Evolutionary conservation across 2,329 filamentous ascomycete species (phyloP).

Genomic region (Anisogramma anomala): DNA sequence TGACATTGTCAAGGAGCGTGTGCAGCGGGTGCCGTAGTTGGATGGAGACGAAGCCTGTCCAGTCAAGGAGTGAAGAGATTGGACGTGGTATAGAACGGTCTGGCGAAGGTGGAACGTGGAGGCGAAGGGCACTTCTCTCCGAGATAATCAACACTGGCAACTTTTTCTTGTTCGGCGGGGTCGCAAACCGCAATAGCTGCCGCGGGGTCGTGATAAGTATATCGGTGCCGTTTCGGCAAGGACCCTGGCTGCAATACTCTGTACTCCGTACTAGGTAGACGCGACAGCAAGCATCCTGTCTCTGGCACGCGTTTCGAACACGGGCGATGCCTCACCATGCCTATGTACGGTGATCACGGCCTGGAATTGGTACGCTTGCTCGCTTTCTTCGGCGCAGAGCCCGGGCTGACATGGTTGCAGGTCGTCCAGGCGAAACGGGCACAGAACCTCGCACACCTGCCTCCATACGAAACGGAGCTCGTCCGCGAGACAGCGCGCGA

Average conservation of each 20-base stretch:
- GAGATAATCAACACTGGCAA: too few relatives aligned
- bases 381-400: slow-evolving; percentile 13
- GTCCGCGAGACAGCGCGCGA: slow-evolving; percentile 81
- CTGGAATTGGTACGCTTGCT: slow-evolving; percentile 62
- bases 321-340: slow-evolving; percentile 10
- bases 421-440: slow-evolving; percentile 94
- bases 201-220: too few relatives aligned
- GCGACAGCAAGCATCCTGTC: neutral
- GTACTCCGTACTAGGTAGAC: neutral
- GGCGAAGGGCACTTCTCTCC: neutral
- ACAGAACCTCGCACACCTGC: slow-evolving; percentile 72
- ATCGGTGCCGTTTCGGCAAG: too few relatives aligned
- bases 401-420: slow-evolving; percentile 34
- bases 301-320: neutral
- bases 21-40: neutral
- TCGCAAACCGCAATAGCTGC: too few relatives aligned
- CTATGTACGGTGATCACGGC: slow-evolving; percentile 79
- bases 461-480: slow-evolving; percentile 84
- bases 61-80: slow-evolving; percentile 1
- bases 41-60: neutral
- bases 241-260: too few relatives aligned
- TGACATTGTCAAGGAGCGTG: slow-evolving; percentile 1
- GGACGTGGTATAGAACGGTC: neutral
- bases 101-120: neutral
- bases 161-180: too few relatives aligned